Conservation (phyloP, 208 protist genomes). For the Trypanosoma lewisi region DNA sequence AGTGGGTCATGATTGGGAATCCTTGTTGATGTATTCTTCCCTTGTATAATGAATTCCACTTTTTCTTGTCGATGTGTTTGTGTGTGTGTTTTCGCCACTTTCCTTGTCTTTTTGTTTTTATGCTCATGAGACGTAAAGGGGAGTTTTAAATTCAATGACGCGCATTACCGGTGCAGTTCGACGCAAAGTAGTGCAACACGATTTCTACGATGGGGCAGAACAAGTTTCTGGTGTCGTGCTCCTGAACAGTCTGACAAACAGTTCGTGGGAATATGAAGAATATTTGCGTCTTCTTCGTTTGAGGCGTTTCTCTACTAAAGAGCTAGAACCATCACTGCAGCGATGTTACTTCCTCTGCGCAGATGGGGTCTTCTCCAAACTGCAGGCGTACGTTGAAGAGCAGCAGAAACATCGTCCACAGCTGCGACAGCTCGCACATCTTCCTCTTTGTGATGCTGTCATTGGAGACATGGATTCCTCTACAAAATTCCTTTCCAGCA, state of each 20-base stretch:
- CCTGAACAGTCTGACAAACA: slow-evolving; percentile 65
- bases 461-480: slow-evolving; percentile 41
- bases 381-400: slow-evolving; percentile 30
- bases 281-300: slow-evolving; percentile 45
- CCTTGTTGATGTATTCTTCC: background rate
- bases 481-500: background rate
- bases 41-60: background rate
- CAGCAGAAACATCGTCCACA: background rate
- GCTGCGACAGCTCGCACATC: slow-evolving; percentile 6
- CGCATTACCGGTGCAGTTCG: background rate
- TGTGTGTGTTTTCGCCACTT: background rate
- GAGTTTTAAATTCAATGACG: background rate
- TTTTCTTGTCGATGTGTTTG: background rate
- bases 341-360: slow-evolving; percentile 69
- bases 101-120: slow-evolving; percentile 1
- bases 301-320: slow-evolving; percentile 23
- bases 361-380: slow-evolving; percentile 54
- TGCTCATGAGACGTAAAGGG: background rate
- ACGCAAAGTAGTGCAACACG: slow-evolving; percentile 27
- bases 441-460: slow-evolving; percentile 38
- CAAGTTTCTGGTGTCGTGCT: slow-evolving; percentile 54
- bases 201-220: slow-evolving; percentile 26
- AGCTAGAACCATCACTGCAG: background rate
- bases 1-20: no score
- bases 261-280: slow-evolving; percentile 41